Percentiles rank a stretch among this genome's conserved stretches.
These are phyloP conservation scores for Rhodamnia argentea DNA, from an alignment of 345 rosid genomes.

Conservation along the genomic window DNA sequence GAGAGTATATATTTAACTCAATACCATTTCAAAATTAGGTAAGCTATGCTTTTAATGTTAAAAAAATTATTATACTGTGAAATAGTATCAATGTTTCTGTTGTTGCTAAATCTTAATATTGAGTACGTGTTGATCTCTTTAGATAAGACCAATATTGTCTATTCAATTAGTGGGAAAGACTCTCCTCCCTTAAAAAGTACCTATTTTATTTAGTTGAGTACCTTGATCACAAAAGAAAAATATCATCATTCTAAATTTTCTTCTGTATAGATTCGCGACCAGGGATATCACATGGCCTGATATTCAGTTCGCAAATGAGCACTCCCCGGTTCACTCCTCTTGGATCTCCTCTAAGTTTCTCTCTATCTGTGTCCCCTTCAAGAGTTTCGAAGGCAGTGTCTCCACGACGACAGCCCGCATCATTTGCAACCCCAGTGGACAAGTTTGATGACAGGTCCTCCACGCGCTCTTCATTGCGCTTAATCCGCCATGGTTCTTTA, in stretches of 20 bases:
- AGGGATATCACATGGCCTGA: constrained; percentile 25
- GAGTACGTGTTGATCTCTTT: neutral
- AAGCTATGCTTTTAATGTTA: neutral
- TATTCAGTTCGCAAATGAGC: constrained; percentile 48
- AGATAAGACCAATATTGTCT: neutral
- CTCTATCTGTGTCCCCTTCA: constrained; percentile 74
- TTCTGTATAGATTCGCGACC: constrained; percentile 17
- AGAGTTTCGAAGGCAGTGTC: constrained; percentile 63
- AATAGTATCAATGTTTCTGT: neutral
- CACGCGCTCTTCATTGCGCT: constrained; percentile 20
- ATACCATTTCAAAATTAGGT: neutral
- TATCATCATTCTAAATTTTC: neutral
- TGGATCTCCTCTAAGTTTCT: constrained; percentile 63
- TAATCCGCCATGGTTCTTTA: constrained; percentile 18
- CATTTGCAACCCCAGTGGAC: constrained; percentile 66
- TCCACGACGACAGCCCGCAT: constrained; percentile 60
- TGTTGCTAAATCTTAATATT: neutral
- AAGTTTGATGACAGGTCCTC: constrained; percentile 68
- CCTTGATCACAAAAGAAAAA: neutral
- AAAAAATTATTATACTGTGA: neutral
- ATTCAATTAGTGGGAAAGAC: neutral
- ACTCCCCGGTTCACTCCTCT: constrained; percentile 77
- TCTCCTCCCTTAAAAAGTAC: neutral
- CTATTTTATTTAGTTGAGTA: neutral
- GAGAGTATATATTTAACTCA: neutral